phyloP scores from a whole-genome alignment of 2,329 filamentous ascomycete species.

The Colletotrichum tanaceti region DNA sequence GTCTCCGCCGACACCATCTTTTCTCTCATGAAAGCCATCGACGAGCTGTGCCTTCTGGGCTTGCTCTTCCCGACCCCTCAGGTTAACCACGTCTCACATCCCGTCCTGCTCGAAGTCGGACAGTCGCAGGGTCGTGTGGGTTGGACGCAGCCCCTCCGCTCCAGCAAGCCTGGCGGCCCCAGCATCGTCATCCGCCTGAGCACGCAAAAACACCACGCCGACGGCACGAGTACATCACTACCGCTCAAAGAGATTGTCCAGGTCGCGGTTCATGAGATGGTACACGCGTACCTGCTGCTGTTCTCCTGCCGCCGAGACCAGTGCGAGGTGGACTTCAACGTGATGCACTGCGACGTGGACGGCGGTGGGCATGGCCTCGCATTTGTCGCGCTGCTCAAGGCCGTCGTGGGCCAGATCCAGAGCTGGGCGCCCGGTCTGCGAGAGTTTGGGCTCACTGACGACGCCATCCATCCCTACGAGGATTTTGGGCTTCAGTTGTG shows the following conservation, averaged over 20 bases:
- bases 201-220: slow-evolving; percentile 28
- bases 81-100: slow-evolving; percentile 32
- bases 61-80: slow-evolving; percentile 33
- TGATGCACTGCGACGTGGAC: slow-evolving; percentile 30
- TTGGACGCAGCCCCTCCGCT: slow-evolving; percentile 33
- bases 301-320: slow-evolving; percentile 29
- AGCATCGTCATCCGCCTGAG: slow-evolving; percentile 39
- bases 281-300: slow-evolving; percentile 38
- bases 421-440: slow-evolving; percentile 22
- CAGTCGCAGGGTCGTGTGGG: slow-evolving; percentile 31
- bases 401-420: slow-evolving; percentile 30
- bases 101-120: slow-evolving; percentile 32
- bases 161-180: slow-evolving; percentile 20
- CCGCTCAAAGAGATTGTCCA: slow-evolving; percentile 48
- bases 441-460: slow-evolving; percentile 33
- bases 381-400: slow-evolving; percentile 34
- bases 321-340: slow-evolving; percentile 30
- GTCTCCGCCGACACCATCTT: slow-evolving; percentile 22
- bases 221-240: slow-evolving; percentile 24
- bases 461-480: slow-evolving; percentile 34
- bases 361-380: slow-evolving; percentile 33
- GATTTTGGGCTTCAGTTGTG: slow-evolving; percentile 36
- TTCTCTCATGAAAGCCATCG: slow-evolving; percentile 33
- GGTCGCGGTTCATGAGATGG: slow-evolving; percentile 46
- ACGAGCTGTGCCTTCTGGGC: slow-evolving; percentile 31